A percentile compares a stretch with the other conserved stretches of the same genome.
Conservation (phyloP, 306 rosid species). For the Abrus precatorius region DNA sequence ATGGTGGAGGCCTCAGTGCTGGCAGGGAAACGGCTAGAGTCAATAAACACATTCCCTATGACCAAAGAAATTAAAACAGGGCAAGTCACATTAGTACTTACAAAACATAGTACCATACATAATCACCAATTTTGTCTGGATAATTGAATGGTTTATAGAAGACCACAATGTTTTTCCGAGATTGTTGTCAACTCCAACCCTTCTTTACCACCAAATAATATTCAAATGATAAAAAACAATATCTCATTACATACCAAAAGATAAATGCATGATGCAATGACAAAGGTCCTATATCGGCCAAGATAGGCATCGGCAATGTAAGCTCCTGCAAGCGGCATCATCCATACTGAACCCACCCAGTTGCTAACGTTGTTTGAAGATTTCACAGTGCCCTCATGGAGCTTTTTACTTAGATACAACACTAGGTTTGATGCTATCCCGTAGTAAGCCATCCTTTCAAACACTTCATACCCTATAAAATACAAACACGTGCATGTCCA, state of each 20-base stretch:
- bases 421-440: conserved; percentile 78
- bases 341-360: conserved; percentile 78
- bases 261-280: conserved; percentile 65
- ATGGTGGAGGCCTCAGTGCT: conserved; percentile 72
- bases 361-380: conserved; percentile 78
- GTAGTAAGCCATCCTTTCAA: conserved; percentile 90
- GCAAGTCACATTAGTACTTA: too few relatives aligned
- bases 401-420: conserved; percentile 65
- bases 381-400: conserved; percentile 79
- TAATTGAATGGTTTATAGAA: background rate
- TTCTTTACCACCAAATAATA: background rate
- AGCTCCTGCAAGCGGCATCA: conserved; percentile 73
- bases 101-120: too few relatives aligned
- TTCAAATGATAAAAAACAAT: conserved; percentile 25
- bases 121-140: background rate
- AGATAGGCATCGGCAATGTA: conserved; percentile 72
- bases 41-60: conserved; percentile 74
- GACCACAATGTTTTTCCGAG: conserved; percentile 39
- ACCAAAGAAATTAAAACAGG: background rate
- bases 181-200: background rate
- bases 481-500: conserved; percentile 32
- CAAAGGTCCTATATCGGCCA: conserved; percentile 81
- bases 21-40: conserved; percentile 75
- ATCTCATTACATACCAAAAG: conserved; percentile 55
- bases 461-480: conserved; percentile 68